Percentiles rank a stretch among this genome's conserved stretches.
Conservation (phyloP, 306 rosid genomes). For the Gillenia trifoliata region DNA sequence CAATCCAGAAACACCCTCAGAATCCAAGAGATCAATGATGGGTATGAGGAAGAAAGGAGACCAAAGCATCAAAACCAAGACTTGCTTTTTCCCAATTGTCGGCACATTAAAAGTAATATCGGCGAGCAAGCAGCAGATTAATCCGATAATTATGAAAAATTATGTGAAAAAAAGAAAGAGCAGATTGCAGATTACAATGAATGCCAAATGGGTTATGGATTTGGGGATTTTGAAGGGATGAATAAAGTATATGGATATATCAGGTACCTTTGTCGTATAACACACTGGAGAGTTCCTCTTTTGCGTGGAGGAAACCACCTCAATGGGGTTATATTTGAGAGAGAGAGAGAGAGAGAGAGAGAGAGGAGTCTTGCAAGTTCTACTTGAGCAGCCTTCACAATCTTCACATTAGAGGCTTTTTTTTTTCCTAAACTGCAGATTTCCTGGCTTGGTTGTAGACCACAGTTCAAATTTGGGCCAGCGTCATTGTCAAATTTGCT, state of each 20-base stretch:
- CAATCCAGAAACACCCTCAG: slow-evolving; percentile 15
- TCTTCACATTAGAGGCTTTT: background rate
- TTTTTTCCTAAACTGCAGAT: background rate
- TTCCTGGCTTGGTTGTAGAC: background rate
- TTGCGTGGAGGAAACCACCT: slow-evolving; percentile 62
- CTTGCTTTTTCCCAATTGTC: slow-evolving; percentile 14
- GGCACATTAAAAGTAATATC: slow-evolving; percentile 23
- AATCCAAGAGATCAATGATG: slow-evolving; percentile 24
- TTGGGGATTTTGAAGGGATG: slow-evolving; percentile 15
- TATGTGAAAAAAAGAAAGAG: background rate
- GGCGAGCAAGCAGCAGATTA: slow-evolving; percentile 18
- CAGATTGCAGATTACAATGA: slow-evolving; percentile 12
- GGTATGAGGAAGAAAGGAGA: slow-evolving; percentile 5
- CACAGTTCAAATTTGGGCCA: background rate
- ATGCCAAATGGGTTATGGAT: background rate
- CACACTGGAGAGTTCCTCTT: slow-evolving; percentile 26
- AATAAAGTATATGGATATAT: slow-evolving; percentile 13
- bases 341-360: background rate
- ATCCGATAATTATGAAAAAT: background rate
- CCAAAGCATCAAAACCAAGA: slow-evolving; percentile 9
- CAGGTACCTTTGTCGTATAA: slow-evolving; percentile 32
- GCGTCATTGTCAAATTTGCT: background rate
- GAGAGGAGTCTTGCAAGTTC: background rate
- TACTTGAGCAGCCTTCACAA: background rate
- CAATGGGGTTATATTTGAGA: slow-evolving; percentile 1